Evolutionary conservation across 2,329 filamentous ascomycete genomes (phyloP), one percentile per base, ranked within the genome.

Genomic region (Botrytis fabae): DNA sequence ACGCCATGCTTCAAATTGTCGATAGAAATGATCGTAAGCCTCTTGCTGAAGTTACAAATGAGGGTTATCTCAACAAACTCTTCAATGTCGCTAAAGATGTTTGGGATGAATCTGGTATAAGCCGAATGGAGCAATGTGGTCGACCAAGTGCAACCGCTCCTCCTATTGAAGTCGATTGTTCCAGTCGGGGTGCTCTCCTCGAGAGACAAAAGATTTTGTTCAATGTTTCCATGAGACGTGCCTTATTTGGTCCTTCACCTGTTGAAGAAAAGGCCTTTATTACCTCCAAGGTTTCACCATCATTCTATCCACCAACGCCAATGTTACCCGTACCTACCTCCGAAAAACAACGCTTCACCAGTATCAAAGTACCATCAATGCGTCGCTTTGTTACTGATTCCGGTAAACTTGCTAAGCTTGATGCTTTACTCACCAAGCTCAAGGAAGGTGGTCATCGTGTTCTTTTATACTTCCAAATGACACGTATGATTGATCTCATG

Each of bases 401-500:
- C 70, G 96, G 96, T 80, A 99, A 99, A 85, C 89, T 99, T 74
- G 95, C 94, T 64, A 94, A 94, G 80, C 86, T 99, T 69, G 96
- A 99, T 81, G 87, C 93, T 77, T 86, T 99, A 28, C 87, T 99
- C 22, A 93, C 93, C 81, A 89, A 94, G 82, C 90, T 99, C 79
- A 99, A 98, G 87, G 92, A 94, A 75, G 93, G 92, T 75, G 93
- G 93, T 51, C 96, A 99, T 79, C 94, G 96, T 80, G 96, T 99
- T 35, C 86, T 99, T 71, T 86, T 99, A 32, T 99, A 99, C 87
- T 99, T 99, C 93, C 96, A 99, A 86, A 99, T 99, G 96, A 99
- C 96, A 6, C 93, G 93, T 80, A 99, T 99, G 96, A 98, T 99
- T 80, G 95, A 99, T 82, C 86, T 99, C 74, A 98, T 98, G 93